Evolutionary conservation across 768 basidiomycete species (phyloP), one percentile per base, ranked within the genome.

Genomic region (Lactarius sanguifluus): DNA sequence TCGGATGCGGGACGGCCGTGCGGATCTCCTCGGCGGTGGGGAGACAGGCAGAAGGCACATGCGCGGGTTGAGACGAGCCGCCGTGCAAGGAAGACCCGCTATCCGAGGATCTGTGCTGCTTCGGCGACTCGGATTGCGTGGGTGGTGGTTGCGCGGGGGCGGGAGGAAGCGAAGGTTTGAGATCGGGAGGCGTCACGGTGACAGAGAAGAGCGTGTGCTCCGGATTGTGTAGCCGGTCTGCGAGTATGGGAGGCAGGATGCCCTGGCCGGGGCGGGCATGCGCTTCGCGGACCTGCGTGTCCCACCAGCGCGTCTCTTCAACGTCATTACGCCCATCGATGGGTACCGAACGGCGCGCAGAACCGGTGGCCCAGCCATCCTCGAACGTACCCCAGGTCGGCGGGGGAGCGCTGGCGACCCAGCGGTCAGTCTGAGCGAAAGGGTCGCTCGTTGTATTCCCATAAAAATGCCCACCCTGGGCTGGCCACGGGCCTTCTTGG

Each of bases 231-330:
- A 92, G 76, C 60, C 81, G 76, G 56, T 91, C 86, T 13, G 86
- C 85, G 23, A 92, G 79, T 61, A 86, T 75, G 3, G 90, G 86
- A 0, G 91, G 84, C 25, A 92, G 79, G 54, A 91, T 81, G 20
- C 91, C 91, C 1, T 82, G 81, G 3, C 91, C 91, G 0, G 91
- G 91, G 28, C 90, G 86, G 52, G 76, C 73, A 70, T 75, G 72
- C 54, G 63, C 75, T 47, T 77, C 78, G 52, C 84, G 82, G 23
- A 80, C 71, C 20, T 79, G 80, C 9, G 79, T 71, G 73, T 89
- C 83, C 87, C 87, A 92, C 91, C 91, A 92, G 56, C 79, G 77
- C 23, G 74, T 76, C 75, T 92, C 91, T 72, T 92, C 89, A 3
- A 78, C 72, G 9, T 77, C 78, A 61, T 81, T 79, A 56, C 90